Percentiles rank a stretch among this genome's conserved stretches.
Conservation (phyloP, 2,329 filamentous ascomycete species). For the Ophiostoma perfectum region DNA sequence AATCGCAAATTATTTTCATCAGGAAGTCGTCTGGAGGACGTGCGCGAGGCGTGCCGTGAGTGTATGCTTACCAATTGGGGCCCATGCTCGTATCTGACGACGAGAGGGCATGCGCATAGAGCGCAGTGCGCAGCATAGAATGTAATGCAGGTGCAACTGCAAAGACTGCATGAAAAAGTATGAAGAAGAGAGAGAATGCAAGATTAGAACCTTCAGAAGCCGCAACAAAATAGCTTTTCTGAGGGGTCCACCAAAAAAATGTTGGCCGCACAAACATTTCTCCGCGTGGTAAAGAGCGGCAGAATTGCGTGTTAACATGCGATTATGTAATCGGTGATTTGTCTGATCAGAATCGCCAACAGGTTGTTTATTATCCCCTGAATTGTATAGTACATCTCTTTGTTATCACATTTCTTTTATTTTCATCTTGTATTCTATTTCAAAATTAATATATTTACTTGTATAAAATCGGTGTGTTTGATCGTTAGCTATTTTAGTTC, state of each 20-base stretch:
- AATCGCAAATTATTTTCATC: slow-evolving; percentile 97
- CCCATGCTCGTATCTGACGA: neutral
- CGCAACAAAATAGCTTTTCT: slow-evolving; percentile 12
- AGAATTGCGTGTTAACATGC: neutral
- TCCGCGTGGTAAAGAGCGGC: slow-evolving; percentile 10
- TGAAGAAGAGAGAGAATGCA: neutral
- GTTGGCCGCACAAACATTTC: slow-evolving; percentile 20
- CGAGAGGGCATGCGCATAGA: neutral
- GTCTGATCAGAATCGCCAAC: neutral
- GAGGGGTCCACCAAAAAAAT: slow-evolving; percentile 13
- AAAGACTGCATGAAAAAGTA: neutral
- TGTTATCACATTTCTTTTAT: neutral
- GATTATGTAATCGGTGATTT: neutral
- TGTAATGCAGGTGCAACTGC: neutral
- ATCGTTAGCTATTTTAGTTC: too few species aligned
- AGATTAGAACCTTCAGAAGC: slow-evolving; percentile 3
- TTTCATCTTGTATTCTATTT: too few species aligned
- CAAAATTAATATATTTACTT: too few species aligned
- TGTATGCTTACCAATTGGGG: slow-evolving; percentile 19
- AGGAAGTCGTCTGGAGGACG: slow-evolving; percentile 36
- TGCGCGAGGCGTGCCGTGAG: neutral
- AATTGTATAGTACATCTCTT: neutral
- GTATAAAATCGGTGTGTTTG: too few species aligned
- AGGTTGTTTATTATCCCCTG: neutral
- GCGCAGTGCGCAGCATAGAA: neutral